A percentile compares a stretch with the other conserved stretches of the same genome.
Conservation (phyloP, 345 rosid genomes). For the Cardiospermum halicacabum region DNA sequence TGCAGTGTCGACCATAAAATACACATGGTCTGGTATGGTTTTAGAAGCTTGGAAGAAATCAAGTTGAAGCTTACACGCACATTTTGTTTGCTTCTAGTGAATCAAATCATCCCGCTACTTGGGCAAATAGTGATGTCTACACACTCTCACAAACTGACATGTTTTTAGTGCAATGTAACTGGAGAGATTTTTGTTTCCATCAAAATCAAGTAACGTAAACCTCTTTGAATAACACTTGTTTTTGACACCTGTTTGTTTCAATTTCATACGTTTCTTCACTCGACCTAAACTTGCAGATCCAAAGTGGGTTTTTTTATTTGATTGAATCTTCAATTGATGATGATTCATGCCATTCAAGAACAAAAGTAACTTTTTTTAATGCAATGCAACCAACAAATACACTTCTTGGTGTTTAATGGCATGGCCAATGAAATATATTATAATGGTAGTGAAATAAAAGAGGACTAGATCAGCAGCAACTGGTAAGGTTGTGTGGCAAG, state of each 20-base stretch:
- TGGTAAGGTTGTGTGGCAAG: background rate
- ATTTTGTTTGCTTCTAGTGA: background rate
- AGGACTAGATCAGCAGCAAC: background rate
- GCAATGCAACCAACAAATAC: background rate
- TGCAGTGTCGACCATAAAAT: background rate
- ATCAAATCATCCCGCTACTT: background rate
- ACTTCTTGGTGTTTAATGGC: no score
- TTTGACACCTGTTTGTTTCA: conserved; percentile 9
- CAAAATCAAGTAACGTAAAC: no score
- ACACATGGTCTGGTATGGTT: background rate
- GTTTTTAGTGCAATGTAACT: background rate
- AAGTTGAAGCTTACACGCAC: conserved; percentile 1
- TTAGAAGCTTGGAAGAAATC: background rate
- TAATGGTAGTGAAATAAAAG: background rate
- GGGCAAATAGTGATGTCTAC: background rate
- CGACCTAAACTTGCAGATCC: no score
- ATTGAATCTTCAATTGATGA: background rate
- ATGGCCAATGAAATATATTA: background rate
- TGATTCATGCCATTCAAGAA: background rate
- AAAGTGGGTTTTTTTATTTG: no score
- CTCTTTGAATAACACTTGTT: background rate
- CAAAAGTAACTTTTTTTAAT: background rate
- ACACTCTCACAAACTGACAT: background rate
- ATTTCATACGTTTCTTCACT: conserved; percentile 7
- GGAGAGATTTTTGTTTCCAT: background rate